Base-by-base conservation (phyloP, 495 filamentous ascomycete genomes). In the Penicillium steckii region DNA sequence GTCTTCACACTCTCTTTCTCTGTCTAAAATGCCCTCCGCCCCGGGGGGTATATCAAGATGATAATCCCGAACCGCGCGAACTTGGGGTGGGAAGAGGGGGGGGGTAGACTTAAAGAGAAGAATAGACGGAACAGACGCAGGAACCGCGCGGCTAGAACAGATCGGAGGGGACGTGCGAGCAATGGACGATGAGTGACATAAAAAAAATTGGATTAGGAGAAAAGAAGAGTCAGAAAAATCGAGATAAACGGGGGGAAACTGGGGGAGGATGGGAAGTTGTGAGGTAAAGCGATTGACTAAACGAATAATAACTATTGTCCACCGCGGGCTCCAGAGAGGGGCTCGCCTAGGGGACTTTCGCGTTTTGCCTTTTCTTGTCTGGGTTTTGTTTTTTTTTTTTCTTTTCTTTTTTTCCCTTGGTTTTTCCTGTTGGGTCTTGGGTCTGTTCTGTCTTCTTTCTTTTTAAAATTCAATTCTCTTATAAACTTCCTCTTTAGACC, bases 261-360 rank as follows among this genome's bases (percentile, higher is more conserved):
- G 61, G 49, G 59, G 52, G 50, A 52, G 51, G 52, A 64, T 66
- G 57, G 53, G 57, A 68, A 70, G 64, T 59, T 60, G 56, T 71
- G 72, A 70, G 67, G 73, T 76, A 72, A 76, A 74, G 66, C 59
- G 55, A 71, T 77, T 75, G 67, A 69, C 64, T 74, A 77, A 77
- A 67, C 44, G 47, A 60, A 59, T 59, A 65, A 66, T 56, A 61
- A 40, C 51, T 54, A 55, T 49, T 56, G 50, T 51, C 45, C 33
- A 42, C 40, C 48, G 24, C 17, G 23, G 41, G 41, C 7, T 2
- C 49, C 13, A 29, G 50, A 58, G 59, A 57, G 59, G 53, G 52
- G 42, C 40, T 41, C 46, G 33, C 33, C 33, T 37, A 37, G 26
- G 26, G 26, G 26, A 27, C 10, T 4, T 5, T 50, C 46, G 48